Evolutionary conservation across 2,329 filamentous ascomycete species (phyloP).

Genomic region (Monosporascus sp.): DNA sequence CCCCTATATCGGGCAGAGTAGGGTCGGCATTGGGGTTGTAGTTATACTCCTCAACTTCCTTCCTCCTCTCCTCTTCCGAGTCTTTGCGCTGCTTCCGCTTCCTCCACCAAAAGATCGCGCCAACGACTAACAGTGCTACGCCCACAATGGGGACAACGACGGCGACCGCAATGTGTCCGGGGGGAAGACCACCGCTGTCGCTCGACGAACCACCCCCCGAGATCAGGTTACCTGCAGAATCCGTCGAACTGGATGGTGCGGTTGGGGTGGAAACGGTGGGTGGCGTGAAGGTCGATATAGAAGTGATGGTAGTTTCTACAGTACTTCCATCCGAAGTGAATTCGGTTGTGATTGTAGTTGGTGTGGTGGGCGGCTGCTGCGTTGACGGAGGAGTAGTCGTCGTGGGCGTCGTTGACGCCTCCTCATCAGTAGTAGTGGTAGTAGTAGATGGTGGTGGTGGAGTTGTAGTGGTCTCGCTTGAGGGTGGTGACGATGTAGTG

Average conservation of each 20-base stretch:
- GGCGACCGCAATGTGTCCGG: conserved; percentile 80
- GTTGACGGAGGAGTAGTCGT: conserved; percentile 5
- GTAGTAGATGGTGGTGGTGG: neutral
- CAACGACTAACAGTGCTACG: conserved; percentile 74
- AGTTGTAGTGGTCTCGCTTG: neutral
- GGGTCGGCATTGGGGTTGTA: conserved; percentile 98
- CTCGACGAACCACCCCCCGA: conserved; percentile 13
- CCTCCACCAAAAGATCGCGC: conserved; percentile 79
- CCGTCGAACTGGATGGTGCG: conserved; percentile 8
- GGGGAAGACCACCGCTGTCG: conserved; percentile 47
- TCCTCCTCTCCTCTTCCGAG: conserved; percentile 81
- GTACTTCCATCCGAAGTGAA: conserved; percentile 2
- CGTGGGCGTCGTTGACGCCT: conserved; percentile 1
- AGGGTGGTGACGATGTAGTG: conserved; percentile 2
- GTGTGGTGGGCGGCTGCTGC: conserved; percentile 9
- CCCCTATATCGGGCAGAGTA: too few relatives aligned
- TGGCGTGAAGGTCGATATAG: conserved; percentile 20
- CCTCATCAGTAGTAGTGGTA: neutral
- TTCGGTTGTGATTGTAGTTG: neutral
- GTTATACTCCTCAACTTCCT: conserved; percentile 95
- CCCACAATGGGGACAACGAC: conserved; percentile 91
- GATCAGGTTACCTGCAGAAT: conserved; percentile 14
- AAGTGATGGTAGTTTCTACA: conserved; percentile 10
- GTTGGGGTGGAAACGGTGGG: conserved; percentile 8
- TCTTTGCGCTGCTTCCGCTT: conserved; percentile 81